Evolutionary conservation across 495 filamentous ascomycete species (phyloP), one percentile per base, ranked within the genome.

Genomic region (Hyaloscypha finlandica): DNA sequence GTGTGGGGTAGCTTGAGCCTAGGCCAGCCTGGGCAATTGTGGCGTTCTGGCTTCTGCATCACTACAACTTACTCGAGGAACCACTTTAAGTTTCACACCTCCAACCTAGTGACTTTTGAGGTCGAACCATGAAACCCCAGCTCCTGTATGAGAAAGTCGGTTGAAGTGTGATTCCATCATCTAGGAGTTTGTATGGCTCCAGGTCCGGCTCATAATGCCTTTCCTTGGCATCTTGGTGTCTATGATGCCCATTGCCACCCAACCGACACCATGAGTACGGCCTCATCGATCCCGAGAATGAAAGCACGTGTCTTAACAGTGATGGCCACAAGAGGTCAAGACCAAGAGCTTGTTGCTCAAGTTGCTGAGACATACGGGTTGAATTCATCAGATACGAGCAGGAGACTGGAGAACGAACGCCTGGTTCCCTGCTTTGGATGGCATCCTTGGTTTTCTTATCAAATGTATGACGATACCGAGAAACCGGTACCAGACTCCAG

Each of bases 371-470:
- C 11, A 14, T 71, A 69, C 59, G 70, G 70, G 16, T 8, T 74
- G 6, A 71, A 68, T 29, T 20, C 33, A 51, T 51, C 67, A 3
- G 56, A 66, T 58, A 60, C 51, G 25, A 58, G 60, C 37, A 29
- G 56, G 16, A 52, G 60, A 52, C 63, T 48, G 61, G 4, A 54
- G 35, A 32, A 35, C 16, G 69, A 73, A 60, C 73, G 70, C 30
- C 73, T 97, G 14, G 67, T 97, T 1, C 94, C 95, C 0, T 89
- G 88, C 33, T 99, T 97, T 79, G 95, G 95, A n/a, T 97, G 94
- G 93, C 95, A 99, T 76, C 96, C 96, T 1, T 99, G 95, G 95
- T 99, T 98, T 77, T 95, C 94, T 1, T 84, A 99, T 74, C 90
- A 96, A 68, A 78, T 78, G n/a, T 80, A 77, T 62, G 77, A 83